A percentile compares a stretch with the other conserved stretches of the same genome.
Conservation (phyloP, 1,284 basidiomycete genomes). For the Malassezia nana region DNA sequence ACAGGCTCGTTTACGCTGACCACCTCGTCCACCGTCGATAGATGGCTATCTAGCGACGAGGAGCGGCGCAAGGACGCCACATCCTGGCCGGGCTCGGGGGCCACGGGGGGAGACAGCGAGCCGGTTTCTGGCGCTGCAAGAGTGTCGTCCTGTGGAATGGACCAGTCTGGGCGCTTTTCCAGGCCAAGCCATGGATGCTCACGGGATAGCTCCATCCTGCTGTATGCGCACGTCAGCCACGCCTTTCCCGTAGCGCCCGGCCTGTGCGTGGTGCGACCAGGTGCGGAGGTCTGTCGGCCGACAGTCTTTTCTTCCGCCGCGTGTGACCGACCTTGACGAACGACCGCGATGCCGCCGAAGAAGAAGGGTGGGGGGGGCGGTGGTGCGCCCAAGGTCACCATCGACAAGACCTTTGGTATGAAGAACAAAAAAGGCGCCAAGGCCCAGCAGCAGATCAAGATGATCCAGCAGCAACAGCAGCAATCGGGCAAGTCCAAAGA, state of each 20-base stretch:
- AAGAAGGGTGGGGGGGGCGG: constrained; percentile 50
- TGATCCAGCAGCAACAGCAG: constrained; percentile 63
- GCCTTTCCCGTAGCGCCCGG: background rate
- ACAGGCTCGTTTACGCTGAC: background rate
- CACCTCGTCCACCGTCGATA: background rate
- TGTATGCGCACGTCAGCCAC: too few species aligned
- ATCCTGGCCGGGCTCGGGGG: background rate
- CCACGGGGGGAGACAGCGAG: too few species aligned
- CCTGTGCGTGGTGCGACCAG: background rate
- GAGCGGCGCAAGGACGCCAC: background rate
- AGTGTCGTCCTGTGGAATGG: background rate
- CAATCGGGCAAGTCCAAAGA: constrained; percentile 64
- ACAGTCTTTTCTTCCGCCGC: constrained; percentile 7
- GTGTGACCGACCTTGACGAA: background rate
- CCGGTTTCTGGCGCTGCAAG: background rate
- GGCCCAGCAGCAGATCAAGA: constrained; percentile 73
- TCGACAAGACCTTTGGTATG: constrained; percentile 61
- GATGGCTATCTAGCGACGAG: background rate
- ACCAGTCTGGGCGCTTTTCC: background rate
- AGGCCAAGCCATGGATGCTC: background rate
- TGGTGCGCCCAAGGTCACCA: constrained; percentile 46
- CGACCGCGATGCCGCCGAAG: constrained; percentile 37
- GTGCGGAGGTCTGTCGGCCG: constrained; percentile 14
- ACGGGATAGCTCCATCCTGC: background rate
- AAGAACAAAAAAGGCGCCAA: constrained; percentile 84